A percentile compares a stretch with the other conserved stretches of the same genome.
phyloP scores from a whole-genome alignment of 495 filamentous ascomycete genomes.

The Physcia stellaris region DNA sequence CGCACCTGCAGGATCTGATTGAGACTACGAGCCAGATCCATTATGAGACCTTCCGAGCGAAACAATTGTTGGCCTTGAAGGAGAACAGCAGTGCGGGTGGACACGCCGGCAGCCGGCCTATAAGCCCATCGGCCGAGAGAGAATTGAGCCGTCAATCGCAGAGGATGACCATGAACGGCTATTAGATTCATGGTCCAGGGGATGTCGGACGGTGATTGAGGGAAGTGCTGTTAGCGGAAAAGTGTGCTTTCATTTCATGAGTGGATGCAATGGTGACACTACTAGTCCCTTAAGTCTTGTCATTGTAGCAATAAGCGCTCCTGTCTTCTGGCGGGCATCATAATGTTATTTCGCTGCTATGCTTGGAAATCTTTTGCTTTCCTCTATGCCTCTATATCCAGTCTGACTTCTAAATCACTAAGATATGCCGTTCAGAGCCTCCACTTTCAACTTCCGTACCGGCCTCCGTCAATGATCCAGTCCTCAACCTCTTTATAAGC shows the following conservation, averaged over 20 bases:
- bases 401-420: too few species aligned
- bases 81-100: conserved; percentile 85
- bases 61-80: conserved; percentile 94
- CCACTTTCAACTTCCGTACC: conserved; percentile 21
- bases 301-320: too few species aligned
- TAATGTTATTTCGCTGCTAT: too few species aligned
- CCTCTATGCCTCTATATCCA: too few species aligned
- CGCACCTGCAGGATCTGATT: conserved; percentile 94
- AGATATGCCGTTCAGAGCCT: too few species aligned
- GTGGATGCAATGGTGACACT: too few species aligned
- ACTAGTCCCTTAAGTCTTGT: too few species aligned
- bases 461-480: conserved; percentile 41
- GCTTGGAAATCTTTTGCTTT: too few species aligned
- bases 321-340: too few species aligned
- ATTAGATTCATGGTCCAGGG: conserved; percentile 51
- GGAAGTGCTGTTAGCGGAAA: background rate
- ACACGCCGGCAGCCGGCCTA: conserved; percentile 73
- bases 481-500: conserved; percentile 68
- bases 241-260: background rate
- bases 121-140: conserved; percentile 84
- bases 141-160: conserved; percentile 94
- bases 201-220: background rate
- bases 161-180: conserved; percentile 96
- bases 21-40: conserved; percentile 99
- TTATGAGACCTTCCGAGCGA: conserved; percentile 99